Base-by-base conservation (phyloP, 768 basidiomycete genomes). In the Suillus alpinus region DNA sequence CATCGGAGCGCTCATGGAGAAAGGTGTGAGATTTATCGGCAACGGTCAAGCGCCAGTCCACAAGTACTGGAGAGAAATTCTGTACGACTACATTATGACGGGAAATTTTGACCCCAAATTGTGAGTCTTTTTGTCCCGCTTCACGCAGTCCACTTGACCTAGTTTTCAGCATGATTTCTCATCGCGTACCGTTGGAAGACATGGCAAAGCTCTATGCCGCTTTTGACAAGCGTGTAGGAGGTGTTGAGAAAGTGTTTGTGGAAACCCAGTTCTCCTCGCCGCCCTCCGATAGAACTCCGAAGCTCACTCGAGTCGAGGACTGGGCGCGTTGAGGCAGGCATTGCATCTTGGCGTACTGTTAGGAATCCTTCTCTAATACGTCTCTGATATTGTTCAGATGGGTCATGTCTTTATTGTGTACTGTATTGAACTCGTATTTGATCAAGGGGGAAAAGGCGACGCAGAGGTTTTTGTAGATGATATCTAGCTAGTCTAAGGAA, bases 11-110 rank as follows among this genome's bases (percentile, higher is more conserved):
- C 66, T 92, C 34, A 91, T 91, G 89, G 88, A 92, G 77, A 87
- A 87, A 71, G 89, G 89, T 9, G 74, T 88, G 18, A 76, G 86
- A 63, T 77, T 90, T 56, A 87, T 89, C 65, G 88, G 88, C 7
- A 87, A 88, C 63, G 88, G 88, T 1, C 88, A 91, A 75, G 87
- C 88, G 0, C 89, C 89, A 4, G 86, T 89, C 1, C 88, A 88
- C 67, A 78, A 80, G 52, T 90, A 88, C 74, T 91, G 88, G 88
- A 75, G 87, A 59, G 84, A 89, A 64, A 81, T 92, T 52, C 70
- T 91, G 51, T 70, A 88, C 59, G 82, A 84, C 55, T 86, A 84
- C 67, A 84, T 91, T 68, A 73, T 81, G 52, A 77, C 83, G 1
- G 84, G 86, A 16, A 86, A 86, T 70, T 83, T 91, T 63, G 86